Evolutionary conservation across 2,329 filamentous ascomycete species (phyloP), one percentile per base, ranked within the genome.

Genomic region (Ascosphaera apis): DNA sequence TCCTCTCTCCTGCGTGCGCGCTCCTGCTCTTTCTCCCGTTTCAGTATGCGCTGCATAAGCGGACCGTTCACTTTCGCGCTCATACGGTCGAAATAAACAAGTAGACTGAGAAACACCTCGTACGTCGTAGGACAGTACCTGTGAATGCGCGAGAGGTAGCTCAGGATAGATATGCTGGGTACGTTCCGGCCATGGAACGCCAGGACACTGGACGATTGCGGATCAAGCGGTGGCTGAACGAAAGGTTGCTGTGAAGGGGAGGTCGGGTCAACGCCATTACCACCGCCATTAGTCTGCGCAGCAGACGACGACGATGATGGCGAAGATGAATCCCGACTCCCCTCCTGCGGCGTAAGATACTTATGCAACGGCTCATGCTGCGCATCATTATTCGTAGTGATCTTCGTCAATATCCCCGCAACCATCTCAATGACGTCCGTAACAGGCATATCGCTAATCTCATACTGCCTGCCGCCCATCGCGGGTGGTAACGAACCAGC

Each of bases 61-160:
- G 76, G 66, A 32, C 77, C 75, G 51, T 95, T 95, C 40, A 95
- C 83, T 39, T 82, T 70, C 53, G 95, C 88, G 31, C 86, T 93
- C 88, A 98, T 98, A 42, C 88, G 78, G 53, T 98, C 88, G 56
- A 98, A 98, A 56, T 95, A 98, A 21, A 98, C 84, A 37, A 98
- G 60, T 48, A 98, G 58, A 51, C 84, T 93, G 40, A 98, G 61
- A 51, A 98, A 98, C 0, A 98, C 88, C 56, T 98, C 88, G 52
- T 92, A 98, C 1, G 88, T 95, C 4, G 88, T 95, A 0, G 88
- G 88, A 49, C 88, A 98, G 58, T 98, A 98, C 60, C 93, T 93
- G 60, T 98, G 86, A 52, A 98, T 95, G 40, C 88, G 75, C 47
- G 76, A 86, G 36, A 98, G 62, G 49, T 98, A 98, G 64, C 83